Evolutionary conservation across 2,329 filamentous ascomycete genomes (phyloP).

Genomic region (Leptographium procerum): DNA sequence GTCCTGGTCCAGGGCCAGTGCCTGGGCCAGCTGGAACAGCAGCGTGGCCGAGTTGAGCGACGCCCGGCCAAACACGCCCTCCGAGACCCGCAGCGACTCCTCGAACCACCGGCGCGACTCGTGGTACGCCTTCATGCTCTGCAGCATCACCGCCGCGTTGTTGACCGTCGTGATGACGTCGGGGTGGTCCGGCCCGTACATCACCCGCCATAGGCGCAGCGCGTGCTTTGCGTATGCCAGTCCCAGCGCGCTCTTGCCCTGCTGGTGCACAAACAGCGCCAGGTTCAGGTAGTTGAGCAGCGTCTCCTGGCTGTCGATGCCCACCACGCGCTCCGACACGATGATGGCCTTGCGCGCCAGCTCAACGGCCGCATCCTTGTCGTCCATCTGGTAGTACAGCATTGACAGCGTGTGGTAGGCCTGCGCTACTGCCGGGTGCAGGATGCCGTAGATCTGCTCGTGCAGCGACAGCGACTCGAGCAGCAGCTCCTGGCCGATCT

Average conservation of each 20-base stretch:
- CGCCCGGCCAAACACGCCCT: slow-evolving; percentile 76
- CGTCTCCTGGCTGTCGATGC: slow-evolving; percentile 87
- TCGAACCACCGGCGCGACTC: slow-evolving; percentile 97
- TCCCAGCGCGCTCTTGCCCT: slow-evolving; percentile 80
- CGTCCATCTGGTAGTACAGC: slow-evolving; percentile 94
- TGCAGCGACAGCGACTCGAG: slow-evolving; percentile 93
- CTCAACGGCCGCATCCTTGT: slow-evolving; percentile 92
- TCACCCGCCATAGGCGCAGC: slow-evolving; percentile 90
- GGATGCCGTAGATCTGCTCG: slow-evolving; percentile 95
- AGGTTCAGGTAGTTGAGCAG: slow-evolving; percentile 93
- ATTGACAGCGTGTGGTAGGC: slow-evolving; percentile 93
- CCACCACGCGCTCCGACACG: slow-evolving; percentile 86
- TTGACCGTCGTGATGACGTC: slow-evolving; percentile 98
- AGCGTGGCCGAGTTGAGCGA: slow-evolving; percentile 91
- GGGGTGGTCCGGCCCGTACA: slow-evolving; percentile 86
- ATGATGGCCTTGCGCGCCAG: slow-evolving; percentile 94
- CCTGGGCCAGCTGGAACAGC: slow-evolving; percentile 93
- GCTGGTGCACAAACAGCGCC: slow-evolving; percentile 84
- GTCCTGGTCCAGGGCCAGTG: slow-evolving; percentile 89
- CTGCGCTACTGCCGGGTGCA: slow-evolving; percentile 91
- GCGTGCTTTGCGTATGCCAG: slow-evolving; percentile 85
- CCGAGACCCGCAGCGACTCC: slow-evolving; percentile 77
- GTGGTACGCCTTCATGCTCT: slow-evolving; percentile 86
- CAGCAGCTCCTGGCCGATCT: slow-evolving; percentile 88
- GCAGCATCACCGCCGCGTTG: slow-evolving; percentile 97